Percentiles rank a stretch among this genome's conserved stretches.
Evolutionary conservation across 345 rosid species (phyloP).

Genomic region (Euphorbia pulcherrima): DNA sequence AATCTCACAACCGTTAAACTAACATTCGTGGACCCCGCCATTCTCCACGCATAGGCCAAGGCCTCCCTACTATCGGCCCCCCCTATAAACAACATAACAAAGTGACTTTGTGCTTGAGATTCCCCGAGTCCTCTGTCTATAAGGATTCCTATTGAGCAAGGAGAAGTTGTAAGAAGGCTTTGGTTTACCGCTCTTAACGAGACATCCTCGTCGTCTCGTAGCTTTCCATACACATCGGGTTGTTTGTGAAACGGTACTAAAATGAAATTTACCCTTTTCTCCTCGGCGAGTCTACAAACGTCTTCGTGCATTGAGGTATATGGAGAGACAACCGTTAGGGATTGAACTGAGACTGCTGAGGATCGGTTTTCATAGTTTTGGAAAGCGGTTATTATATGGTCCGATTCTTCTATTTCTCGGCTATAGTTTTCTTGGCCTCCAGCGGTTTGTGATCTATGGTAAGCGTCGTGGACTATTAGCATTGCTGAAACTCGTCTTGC

Average conservation of each 20-base stretch:
- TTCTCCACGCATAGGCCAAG: slow-evolving; percentile 26
- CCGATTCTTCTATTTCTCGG: slow-evolving; percentile 14
- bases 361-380: slow-evolving; percentile 3
- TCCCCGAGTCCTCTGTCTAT: slow-evolving; percentile 27
- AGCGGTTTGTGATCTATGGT: not conserved
- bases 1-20: slow-evolving; percentile 24
- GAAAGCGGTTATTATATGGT: slow-evolving; percentile 23
- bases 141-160: slow-evolving; percentile 32
- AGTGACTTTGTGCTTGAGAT: not conserved
- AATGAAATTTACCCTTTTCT: slow-evolving; percentile 23
- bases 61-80: slow-evolving; percentile 34
- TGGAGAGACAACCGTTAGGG: slow-evolving; percentile 31
- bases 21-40: slow-evolving; percentile 12
- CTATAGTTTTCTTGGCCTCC: not conserved
- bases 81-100: slow-evolving; percentile 29
- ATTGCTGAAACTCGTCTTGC: slow-evolving; percentile 44
- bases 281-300: slow-evolving; percentile 26
- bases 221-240: slow-evolving; percentile 1
- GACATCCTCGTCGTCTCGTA: slow-evolving; percentile 12
- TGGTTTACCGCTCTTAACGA: slow-evolving; percentile 13
- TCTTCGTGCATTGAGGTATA: slow-evolving; percentile 35
- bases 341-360: slow-evolving; percentile 7
- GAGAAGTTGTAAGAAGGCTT: slow-evolving; percentile 16
- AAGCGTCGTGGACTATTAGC: slow-evolving; percentile 48
- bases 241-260: slow-evolving; percentile 32